These are phyloP conservation scores for Uronychia binucleata DNA, from an alignment of 73 alveolate species.

Conservation along the genomic window DNA sequence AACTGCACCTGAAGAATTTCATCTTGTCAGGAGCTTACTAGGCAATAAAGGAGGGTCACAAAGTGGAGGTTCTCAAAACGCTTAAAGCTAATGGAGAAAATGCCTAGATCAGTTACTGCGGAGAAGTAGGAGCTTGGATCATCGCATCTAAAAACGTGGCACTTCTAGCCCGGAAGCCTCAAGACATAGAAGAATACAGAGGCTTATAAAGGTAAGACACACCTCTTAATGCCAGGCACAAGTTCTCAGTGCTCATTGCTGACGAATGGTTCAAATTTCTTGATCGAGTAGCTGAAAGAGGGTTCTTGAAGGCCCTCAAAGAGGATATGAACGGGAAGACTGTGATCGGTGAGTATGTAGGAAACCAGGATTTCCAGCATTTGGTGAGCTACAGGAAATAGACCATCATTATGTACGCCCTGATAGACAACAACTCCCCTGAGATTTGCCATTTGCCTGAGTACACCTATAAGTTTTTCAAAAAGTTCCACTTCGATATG, in stretches of 20 bases:
- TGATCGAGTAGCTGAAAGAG: constrained; percentile 39
- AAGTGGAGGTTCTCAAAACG: constrained; percentile 56
- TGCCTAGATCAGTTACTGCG: constrained; percentile 82
- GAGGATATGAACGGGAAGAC: constrained; percentile 78
- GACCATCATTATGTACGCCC: constrained; percentile 76
- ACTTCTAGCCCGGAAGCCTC: constrained; percentile 66
- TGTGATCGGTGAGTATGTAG: constrained; percentile 91
- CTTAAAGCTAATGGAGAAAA: constrained; percentile 96
- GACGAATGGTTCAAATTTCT: constrained; percentile 82
- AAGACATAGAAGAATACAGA: constrained; percentile 66
- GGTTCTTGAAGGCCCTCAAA: constrained; percentile 52
- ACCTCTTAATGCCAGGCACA: constrained; percentile 73
- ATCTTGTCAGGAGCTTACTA: constrained; percentile 27
- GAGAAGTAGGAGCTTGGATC: constrained; percentile 83
- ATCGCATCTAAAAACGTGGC: constrained; percentile 89
- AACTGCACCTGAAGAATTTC: constrained; percentile 22
- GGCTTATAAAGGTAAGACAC: background rate
- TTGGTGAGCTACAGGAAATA: constrained; percentile 75
- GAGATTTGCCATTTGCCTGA: constrained; percentile 67
- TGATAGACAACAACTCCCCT: constrained; percentile 72
- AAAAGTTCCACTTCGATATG: constrained; percentile 70
- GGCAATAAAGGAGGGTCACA: constrained; percentile 37
- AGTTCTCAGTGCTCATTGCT: constrained; percentile 79
- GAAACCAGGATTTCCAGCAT: constrained; percentile 87
- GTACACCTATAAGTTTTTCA: constrained; percentile 63